These are phyloP conservation scores for Bruguiera sexangula DNA, from an alignment of 345 rosid species.

Conservation along the genomic window DNA sequence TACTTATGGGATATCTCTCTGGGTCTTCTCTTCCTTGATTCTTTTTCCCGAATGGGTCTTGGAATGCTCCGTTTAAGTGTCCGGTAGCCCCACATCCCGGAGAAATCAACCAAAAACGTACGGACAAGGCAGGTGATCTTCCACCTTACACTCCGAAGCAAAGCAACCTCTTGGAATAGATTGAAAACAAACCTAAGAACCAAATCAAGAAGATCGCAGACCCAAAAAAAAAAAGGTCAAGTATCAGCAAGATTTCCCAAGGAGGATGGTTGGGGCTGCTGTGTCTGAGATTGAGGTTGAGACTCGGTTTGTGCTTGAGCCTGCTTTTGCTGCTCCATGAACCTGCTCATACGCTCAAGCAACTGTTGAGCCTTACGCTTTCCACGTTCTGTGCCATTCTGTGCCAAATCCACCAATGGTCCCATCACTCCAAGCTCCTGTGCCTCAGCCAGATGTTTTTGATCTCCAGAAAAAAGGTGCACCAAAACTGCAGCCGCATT, in stretches of 20 bases:
- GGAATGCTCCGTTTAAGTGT: slow-evolving; percentile 5
- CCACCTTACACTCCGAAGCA: slow-evolving; percentile 40
- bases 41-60: slow-evolving; percentile 9
- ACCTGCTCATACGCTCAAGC: slow-evolving; percentile 72
- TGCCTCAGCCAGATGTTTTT: neutral
- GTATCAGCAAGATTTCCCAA: slow-evolving; percentile 38
- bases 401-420: slow-evolving; percentile 57
- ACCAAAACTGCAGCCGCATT: slow-evolving; percentile 84
- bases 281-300: slow-evolving; percentile 24
- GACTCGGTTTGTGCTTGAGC: slow-evolving; percentile 40
- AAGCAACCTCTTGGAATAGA: slow-evolving; percentile 18
- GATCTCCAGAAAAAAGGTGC: neutral
- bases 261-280: slow-evolving; percentile 34
- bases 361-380: slow-evolving; percentile 90
- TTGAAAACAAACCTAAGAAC: slow-evolving; percentile 16
- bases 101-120: slow-evolving; percentile 35
- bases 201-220: slow-evolving; percentile 10
- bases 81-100: slow-evolving; percentile 19
- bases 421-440: neutral
- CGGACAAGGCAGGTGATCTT: slow-evolving; percentile 44
- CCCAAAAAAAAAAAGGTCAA: slow-evolving; percentile 29
- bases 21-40: slow-evolving; percentile 7
- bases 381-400: slow-evolving; percentile 86
- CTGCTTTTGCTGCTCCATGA: slow-evolving; percentile 67
- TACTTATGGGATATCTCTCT: slow-evolving; percentile 5